These are phyloP conservation scores for Polyporus tsugae DNA, from an alignment of 1,284 basidiomycete genomes.

Conservation along the genomic window DNA sequence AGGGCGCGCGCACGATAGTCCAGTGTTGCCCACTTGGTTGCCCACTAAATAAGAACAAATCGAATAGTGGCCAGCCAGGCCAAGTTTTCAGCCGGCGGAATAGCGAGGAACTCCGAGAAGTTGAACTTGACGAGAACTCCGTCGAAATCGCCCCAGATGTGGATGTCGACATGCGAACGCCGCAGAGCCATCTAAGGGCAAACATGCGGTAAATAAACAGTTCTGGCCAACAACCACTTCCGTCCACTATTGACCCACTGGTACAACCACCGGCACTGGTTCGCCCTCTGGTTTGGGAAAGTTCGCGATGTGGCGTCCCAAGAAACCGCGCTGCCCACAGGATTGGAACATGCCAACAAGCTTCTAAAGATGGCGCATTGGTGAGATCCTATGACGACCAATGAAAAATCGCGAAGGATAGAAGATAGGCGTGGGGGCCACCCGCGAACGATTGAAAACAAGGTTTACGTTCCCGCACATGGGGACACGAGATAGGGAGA, in stretches of 20 bases:
- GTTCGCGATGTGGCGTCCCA: constrained; percentile 1
- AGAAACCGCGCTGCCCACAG: constrained; percentile 3
- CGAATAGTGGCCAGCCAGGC: background rate
- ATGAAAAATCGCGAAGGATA: constrained; percentile 8
- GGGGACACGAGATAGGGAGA: background rate
- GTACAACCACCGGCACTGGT: constrained; percentile 1
- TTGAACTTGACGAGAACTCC: background rate
- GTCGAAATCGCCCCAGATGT: background rate
- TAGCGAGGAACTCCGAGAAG: background rate
- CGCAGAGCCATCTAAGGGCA: background rate
- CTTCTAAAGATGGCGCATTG: background rate
- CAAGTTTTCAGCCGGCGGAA: background rate
- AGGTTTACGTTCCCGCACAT: background rate
- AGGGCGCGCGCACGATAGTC: background rate
- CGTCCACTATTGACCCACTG: background rate
- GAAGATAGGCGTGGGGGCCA: constrained; percentile 7
- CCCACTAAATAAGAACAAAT: background rate
- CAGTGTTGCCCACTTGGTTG: background rate
- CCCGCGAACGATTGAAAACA: constrained; percentile 4
- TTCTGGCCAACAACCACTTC: background rate
- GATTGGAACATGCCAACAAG: constrained; percentile 8
- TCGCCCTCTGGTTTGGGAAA: background rate
- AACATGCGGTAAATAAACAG: constrained; percentile 2
- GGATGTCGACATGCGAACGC: background rate
- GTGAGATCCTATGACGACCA: constrained; percentile 4